Percentiles rank a stretch among this genome's conserved stretches.
Conservation (phyloP, 2,329 filamentous ascomycete species). For the Chrysosporium keratinophilum region DNA sequence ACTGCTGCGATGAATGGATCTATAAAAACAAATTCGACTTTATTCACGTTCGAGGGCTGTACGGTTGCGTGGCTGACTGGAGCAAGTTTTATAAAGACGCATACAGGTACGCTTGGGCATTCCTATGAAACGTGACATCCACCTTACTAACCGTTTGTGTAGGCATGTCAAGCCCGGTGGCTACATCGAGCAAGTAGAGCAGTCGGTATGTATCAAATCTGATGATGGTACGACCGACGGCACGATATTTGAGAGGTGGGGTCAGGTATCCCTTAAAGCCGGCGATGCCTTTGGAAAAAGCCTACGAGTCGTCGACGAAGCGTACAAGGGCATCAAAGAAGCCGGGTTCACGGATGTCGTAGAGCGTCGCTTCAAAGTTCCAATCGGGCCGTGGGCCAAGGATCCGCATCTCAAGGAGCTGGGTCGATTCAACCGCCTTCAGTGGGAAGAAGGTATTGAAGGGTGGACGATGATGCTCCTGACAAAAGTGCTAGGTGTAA, state of each 20-base stretch:
- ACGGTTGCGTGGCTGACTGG: conserved; percentile 45
- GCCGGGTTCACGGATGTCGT: conserved; percentile 39
- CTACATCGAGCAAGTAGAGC: conserved; percentile 28
- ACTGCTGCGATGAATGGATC: conserved; percentile 51
- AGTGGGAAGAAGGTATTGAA: conserved; percentile 15
- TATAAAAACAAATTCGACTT: conserved; percentile 47
- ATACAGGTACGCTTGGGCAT: conserved; percentile 14
- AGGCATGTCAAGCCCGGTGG: conserved; percentile 28
- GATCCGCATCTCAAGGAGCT: conserved; percentile 14
- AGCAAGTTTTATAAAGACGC: conserved; percentile 23
- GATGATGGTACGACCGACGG: conserved; percentile 20
- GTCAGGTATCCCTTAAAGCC: conserved; percentile 16
- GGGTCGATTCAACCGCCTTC: conserved; percentile 13
- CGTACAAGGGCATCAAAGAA: conserved; percentile 24
- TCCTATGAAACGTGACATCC: background rate
- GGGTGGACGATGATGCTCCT: conserved; percentile 18
- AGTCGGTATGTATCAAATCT: conserved; percentile 17
- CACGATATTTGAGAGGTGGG: conserved; percentile 19
- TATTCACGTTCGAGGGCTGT: conserved; percentile 45
- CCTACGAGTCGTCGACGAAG: conserved; percentile 19
- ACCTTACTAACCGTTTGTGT: background rate
- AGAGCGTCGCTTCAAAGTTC: conserved; percentile 31
- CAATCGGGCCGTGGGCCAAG: conserved; percentile 16
- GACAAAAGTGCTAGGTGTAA: conserved; percentile 10
- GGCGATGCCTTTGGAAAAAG: conserved; percentile 20